Conservation (phyloP, 2,329 filamentous ascomycete species). For the Dactylella cylindrospora region DNA sequence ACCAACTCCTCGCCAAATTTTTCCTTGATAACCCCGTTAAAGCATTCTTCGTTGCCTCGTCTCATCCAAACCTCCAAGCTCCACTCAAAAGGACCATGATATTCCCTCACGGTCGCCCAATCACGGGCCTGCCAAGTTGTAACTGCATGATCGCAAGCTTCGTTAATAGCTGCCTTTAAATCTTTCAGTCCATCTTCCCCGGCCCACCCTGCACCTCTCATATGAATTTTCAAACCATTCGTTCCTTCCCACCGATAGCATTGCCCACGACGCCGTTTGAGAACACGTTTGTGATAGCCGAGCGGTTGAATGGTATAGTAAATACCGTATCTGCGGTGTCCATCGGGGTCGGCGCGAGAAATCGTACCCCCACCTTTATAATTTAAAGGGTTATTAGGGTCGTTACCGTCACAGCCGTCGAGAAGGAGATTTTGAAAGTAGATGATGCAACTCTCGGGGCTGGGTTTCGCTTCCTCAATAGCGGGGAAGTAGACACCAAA, state of each 20-base stretch:
- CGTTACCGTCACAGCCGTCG: slow-evolving; percentile 7
- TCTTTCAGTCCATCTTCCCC: slow-evolving; percentile 4
- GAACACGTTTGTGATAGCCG: not conserved
- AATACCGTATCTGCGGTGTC: slow-evolving; percentile 1
- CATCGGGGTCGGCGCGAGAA: slow-evolving; percentile 4
- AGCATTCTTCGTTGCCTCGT: not conserved
- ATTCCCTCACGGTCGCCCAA: not conserved
- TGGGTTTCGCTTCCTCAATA: slow-evolving; percentile 3
- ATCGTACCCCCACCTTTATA: slow-evolving; percentile 22
- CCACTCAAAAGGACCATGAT: slow-evolving; percentile 4
- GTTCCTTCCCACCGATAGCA: not conserved
- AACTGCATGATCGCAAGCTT: not conserved
- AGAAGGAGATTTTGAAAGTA: slow-evolving; percentile 7
- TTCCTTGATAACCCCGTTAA: slow-evolving; percentile 1
- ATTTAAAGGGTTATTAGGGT: slow-evolving; percentile 8
- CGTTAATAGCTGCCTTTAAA: slow-evolving; percentile 1
- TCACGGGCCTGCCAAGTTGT: not conserved
- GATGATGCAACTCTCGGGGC: not conserved
- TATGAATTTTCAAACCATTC: not conserved
- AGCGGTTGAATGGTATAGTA: slow-evolving; percentile 4
- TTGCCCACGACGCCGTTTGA: not conserved
- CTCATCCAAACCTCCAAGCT: not conserved
- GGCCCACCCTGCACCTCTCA: slow-evolving; percentile 15
- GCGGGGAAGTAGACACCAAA: slow-evolving; percentile 13
- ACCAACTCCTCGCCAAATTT: slow-evolving; percentile 9